Percentiles rank a stretch among this genome's conserved stretches.
These are phyloP conservation scores for Pythium myriotylum DNA, from an alignment of 352 stramenopile species.

Conservation along the genomic window DNA sequence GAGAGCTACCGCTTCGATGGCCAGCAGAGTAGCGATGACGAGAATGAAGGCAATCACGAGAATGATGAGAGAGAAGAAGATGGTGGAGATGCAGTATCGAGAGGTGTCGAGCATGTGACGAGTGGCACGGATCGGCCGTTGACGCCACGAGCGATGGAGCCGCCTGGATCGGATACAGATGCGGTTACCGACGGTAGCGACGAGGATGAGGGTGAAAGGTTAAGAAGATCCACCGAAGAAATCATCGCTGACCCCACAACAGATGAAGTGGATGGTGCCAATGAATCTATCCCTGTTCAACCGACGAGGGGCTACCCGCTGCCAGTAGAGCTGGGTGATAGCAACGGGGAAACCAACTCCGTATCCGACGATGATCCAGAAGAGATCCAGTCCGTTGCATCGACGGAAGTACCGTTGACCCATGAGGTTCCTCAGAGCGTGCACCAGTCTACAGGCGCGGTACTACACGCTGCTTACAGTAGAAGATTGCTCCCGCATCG, in stretches of 20 bases:
- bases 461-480: background rate
- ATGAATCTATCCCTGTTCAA: background rate
- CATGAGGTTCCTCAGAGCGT: conserved; percentile 23
- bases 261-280: no score
- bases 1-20: conserved; percentile 48
- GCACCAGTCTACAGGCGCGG: background rate
- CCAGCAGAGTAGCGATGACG: conserved; percentile 2
- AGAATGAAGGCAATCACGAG: background rate
- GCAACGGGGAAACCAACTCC: conserved; percentile 3
- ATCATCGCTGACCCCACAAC: no score
- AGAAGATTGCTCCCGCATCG: conserved; percentile 26
- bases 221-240: background rate
- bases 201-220: conserved; percentile 2
- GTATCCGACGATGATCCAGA: conserved; percentile 36
- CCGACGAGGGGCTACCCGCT: conserved; percentile 15
- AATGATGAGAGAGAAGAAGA: background rate
- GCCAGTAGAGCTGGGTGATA: conserved; percentile 1
- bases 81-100: background rate
- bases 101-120: background rate
- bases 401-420: conserved; percentile 50
- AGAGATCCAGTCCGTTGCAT: conserved; percentile 36
- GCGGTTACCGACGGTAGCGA: background rate
- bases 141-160: background rate
- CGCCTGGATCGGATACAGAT: background rate
- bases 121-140: background rate